Percentiles rank a stretch among this genome's conserved stretches.
These are phyloP conservation scores for Podospora appendiculata DNA, from an alignment of 495 filamentous ascomycete species.

Conservation along the genomic window DNA sequence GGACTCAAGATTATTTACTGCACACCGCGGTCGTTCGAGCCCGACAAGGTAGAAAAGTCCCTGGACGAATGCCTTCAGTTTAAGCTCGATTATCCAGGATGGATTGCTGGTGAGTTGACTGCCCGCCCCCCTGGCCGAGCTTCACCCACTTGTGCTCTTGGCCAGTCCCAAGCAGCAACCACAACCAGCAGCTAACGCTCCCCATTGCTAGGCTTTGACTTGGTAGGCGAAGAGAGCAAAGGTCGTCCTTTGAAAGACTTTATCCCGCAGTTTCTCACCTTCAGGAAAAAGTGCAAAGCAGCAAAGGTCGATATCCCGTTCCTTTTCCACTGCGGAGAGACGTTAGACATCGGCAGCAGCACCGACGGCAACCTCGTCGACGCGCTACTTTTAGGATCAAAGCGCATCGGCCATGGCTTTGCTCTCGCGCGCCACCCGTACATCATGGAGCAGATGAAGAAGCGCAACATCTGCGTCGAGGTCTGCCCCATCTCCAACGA, in stretches of 20 bases:
- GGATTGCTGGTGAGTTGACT: conserved; percentile 51
- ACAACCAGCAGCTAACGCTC: background rate
- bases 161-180: no score
- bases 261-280: conserved; percentile 71
- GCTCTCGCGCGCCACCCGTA: conserved; percentile 81
- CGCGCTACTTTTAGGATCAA: conserved; percentile 72
- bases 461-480: conserved; percentile 75
- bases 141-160: no score
- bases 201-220: conserved; percentile 58
- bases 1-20: conserved; percentile 48
- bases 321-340: conserved; percentile 91
- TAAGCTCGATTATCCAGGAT: conserved; percentile 69
- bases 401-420: conserved; percentile 89
- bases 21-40: conserved; percentile 47
- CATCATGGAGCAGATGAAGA: conserved; percentile 73
- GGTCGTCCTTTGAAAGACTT: conserved; percentile 65
- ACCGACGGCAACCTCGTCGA: conserved; percentile 84
- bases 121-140: no score
- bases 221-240: conserved; percentile 78
- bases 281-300: conserved; percentile 61
- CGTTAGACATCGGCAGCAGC: conserved; percentile 65
- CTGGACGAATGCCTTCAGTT: conserved; percentile 74
- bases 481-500: conserved; percentile 89
- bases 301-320: conserved; percentile 79
- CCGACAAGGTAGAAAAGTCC: conserved; percentile 49